Base-by-base conservation (phyloP, 345 rosid species). In the Euphorbia pulcherrima region DNA sequence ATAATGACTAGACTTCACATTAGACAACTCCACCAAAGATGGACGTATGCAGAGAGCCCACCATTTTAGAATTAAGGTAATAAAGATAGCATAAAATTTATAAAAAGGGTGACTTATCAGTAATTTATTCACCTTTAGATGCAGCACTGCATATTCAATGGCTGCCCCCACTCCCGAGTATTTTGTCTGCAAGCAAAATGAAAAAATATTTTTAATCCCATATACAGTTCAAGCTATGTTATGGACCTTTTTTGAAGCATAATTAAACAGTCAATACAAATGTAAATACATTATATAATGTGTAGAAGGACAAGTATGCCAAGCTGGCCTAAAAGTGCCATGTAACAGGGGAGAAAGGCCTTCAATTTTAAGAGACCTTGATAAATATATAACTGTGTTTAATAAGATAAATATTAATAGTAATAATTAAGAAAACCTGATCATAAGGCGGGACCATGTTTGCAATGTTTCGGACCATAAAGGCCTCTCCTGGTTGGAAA, bases 401-500 rank as follows among this genome's bases (percentile, higher is more conserved):
- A 5, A 44, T 44, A 44, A 44, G 50, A 18, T 16, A 44, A 44
- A 44, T 1, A 21, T 28, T 10, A 46, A 27, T 1, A 2, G 6
- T 17, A 16, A 28, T 3, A 46, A 51, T n/a, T 17, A 23, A 54
- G 65, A 54, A 6, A 61, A 86, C 99, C 97, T 82, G 74, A 65
- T 85, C 89, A 68, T 30, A 91, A 23, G 93, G 89, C 35, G 99
- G 97, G 67, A 94, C 89, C 96, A 94, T 91, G 84, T 78, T 94
- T 74, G 99, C 99, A 65, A 94, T 94, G 88, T 94, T 94, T 67
- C 99, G 79, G 69, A 94, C 97, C 80, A 92, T 52, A 63, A 94
- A 94, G 18, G 99, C 99, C 78, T 94, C 99, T 37, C 99, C 99
- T 18, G 86, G 99, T 80, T 94, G 92, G 65, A 94, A 94, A 75